Percentiles rank a stretch among this genome's conserved stretches.
Conservation (phyloP, 2,329 filamentous ascomycete genomes). For the Exophiala sp. region DNA sequence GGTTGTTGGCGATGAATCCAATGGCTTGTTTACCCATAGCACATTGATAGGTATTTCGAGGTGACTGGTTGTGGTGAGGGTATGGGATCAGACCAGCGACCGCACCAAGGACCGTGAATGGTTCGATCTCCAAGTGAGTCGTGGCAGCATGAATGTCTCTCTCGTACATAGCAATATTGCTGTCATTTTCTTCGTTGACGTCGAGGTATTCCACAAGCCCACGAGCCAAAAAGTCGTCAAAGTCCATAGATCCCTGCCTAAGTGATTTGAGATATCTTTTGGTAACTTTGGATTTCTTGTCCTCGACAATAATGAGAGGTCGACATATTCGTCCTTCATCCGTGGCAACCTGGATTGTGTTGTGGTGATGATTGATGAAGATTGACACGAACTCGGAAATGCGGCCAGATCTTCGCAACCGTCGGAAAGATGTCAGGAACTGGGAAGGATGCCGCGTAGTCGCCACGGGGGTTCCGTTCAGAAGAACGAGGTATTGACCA, state of each 20-base stretch:
- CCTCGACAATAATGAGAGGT: slow-evolving; percentile 91
- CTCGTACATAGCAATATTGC: slow-evolving; percentile 87
- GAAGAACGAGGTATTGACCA: slow-evolving; percentile 83
- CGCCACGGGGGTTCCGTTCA: slow-evolving; percentile 93
- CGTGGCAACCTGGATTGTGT: slow-evolving; percentile 89
- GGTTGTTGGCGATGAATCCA: slow-evolving; percentile 95
- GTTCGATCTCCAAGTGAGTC: slow-evolving; percentile 95
- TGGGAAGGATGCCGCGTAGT: slow-evolving; percentile 80
- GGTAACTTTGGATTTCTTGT: slow-evolving; percentile 76
- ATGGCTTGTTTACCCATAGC: slow-evolving; percentile 99
- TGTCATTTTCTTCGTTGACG: slow-evolving; percentile 95
- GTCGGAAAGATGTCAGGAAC: slow-evolving; percentile 81
- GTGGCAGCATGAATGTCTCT: slow-evolving; percentile 76
- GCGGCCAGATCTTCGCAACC: slow-evolving; percentile 80
- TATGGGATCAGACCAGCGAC: slow-evolving; percentile 96
- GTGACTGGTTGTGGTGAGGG: slow-evolving; percentile 97
- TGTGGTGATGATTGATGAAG: slow-evolving; percentile 89
- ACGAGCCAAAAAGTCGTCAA: slow-evolving; percentile 87
- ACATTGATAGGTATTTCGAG: slow-evolving; percentile 97
- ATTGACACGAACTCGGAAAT: slow-evolving; percentile 97
- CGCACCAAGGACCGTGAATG: slow-evolving; percentile 92
- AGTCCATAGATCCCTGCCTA: slow-evolving; percentile 77
- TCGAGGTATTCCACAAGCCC: slow-evolving; percentile 96
- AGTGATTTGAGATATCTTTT: slow-evolving; percentile 74
- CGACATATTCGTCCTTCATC: slow-evolving; percentile 96